Conservation (phyloP, 306 rosid genomes). For the Crotalaria pallida region DNA sequence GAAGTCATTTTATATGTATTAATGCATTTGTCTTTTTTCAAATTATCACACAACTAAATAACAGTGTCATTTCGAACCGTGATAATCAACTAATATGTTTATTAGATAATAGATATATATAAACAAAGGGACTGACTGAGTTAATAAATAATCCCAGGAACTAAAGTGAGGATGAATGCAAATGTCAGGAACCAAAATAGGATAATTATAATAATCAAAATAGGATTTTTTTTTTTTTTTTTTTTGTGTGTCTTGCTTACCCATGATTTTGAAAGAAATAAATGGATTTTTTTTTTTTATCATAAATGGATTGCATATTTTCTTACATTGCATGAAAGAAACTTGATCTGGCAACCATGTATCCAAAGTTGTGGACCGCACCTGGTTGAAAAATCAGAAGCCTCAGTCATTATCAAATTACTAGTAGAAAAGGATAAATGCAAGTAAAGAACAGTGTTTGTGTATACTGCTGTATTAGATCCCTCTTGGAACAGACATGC, state of each 20-base stretch:
- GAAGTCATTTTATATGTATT: no score
- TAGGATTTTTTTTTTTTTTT: no score
- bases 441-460: not conserved
- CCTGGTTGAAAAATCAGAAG: conserved; percentile 49
- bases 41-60: no score
- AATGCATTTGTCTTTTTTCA: no score
- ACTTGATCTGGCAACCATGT: conserved; percentile 96
- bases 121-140: not conserved
- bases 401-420: conserved; percentile 1
- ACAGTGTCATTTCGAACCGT: no score
- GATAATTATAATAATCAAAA: no score
- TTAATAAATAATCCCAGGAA: not conserved
- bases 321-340: conserved; percentile 87
- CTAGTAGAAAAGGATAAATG: not conserved
- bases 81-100: no score
- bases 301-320: conserved; percentile 1
- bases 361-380: conserved; percentile 88
- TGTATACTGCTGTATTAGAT: not conserved
- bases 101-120: not conserved
- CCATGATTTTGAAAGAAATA: not conserved
- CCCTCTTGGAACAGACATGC: not conserved
- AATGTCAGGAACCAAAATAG: no score
- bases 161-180: not conserved
- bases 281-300: no score
- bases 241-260: no score